Evolutionary conservation across 2,329 filamentous ascomycete genomes (phyloP).

Genomic region (Leptographium wingfieldii): DNA sequence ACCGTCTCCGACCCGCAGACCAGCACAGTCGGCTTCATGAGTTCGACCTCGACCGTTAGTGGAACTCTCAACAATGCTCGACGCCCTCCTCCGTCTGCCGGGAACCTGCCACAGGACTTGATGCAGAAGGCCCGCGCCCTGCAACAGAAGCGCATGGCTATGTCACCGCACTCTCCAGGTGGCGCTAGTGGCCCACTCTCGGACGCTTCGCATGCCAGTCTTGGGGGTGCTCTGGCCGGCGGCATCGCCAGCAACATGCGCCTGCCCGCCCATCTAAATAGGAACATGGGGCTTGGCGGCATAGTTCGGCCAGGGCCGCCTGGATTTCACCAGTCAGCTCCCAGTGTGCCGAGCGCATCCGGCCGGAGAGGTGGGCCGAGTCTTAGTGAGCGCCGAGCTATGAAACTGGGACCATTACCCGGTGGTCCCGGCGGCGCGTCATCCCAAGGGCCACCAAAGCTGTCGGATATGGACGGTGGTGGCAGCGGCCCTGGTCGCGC

Average conservation of each 20-base stretch:
- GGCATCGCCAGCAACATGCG: constrained; percentile 30
- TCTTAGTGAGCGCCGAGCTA: constrained; percentile 54
- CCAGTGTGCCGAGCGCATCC: constrained; percentile 25
- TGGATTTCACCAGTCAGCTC: constrained; percentile 40
- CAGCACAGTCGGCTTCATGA: constrained; percentile 43
- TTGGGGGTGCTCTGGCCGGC: constrained; percentile 18
- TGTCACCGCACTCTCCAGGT: constrained; percentile 16
- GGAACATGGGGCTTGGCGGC: constrained; percentile 6
- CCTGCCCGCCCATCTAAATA: constrained; percentile 26
- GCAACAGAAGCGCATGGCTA: constrained; percentile 22
- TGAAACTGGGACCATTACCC: constrained; percentile 38
- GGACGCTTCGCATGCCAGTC: constrained; percentile 9
- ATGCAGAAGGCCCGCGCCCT: constrained; percentile 26
- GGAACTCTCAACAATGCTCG: constrained; percentile 60
- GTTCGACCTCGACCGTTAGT: constrained; percentile 69
- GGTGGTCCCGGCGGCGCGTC: constrained; percentile 26
- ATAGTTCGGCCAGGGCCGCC: constrained; percentile 30
- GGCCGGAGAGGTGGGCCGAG: constrained; percentile 32
- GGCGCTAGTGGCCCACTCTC: constrained; percentile 19
- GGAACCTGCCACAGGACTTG: constrained; percentile 26
- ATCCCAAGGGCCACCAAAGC: constrained; percentile 25
- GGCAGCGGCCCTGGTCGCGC: constrained; percentile 12
- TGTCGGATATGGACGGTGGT: constrained; percentile 27
- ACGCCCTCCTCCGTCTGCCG: constrained; percentile 32
- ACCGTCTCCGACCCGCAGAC: constrained; percentile 45